Evolutionary conservation across 2,329 filamentous ascomycete species (phyloP).

Genomic region (Onygenales sp.): DNA sequence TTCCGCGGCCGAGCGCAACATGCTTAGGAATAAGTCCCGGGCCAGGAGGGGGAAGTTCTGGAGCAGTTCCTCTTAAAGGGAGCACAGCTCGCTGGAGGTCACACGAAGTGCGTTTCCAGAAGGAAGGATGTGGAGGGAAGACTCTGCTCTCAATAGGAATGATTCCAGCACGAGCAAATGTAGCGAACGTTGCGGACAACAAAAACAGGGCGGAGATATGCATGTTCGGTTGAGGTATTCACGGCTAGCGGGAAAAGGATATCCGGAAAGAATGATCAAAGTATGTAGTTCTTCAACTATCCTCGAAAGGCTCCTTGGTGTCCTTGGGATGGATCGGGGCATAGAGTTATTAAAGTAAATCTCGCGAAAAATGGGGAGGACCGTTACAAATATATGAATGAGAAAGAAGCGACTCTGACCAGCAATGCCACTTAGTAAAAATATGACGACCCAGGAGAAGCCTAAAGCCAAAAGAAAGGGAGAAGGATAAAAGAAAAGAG

Average conservation of each 20-base stretch:
- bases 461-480: too few species aligned
- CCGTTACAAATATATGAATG: too few species aligned
- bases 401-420: too few species aligned
- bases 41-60: slow-evolving; percentile 21
- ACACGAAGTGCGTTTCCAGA: slow-evolving; percentile 4
- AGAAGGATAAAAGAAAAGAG: too few species aligned
- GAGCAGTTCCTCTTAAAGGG: slow-evolving; percentile 12
- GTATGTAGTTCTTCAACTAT: background rate
- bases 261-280: background rate
- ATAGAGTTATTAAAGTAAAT: too few species aligned
- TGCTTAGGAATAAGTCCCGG: slow-evolving; percentile 28
- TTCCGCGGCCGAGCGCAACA: slow-evolving; percentile 39
- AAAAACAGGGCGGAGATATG: background rate
- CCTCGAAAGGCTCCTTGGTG: too few species aligned
- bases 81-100: background rate
- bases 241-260: background rate
- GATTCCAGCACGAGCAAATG: too few species aligned
- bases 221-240: background rate
- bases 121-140: slow-evolving; percentile 9
- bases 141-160: too few species aligned
- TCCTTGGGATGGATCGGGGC: too few species aligned
- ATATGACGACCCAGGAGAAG: too few species aligned
- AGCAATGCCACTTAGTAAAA: too few species aligned
- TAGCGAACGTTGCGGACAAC: background rate
- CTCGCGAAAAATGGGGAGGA: too few species aligned